Percentiles rank a stretch among this genome's conserved stretches.
phyloP scores from a whole-genome alignment of 1,139 yeast genomes.

The Zygotorulaspora mrakii region DNA sequence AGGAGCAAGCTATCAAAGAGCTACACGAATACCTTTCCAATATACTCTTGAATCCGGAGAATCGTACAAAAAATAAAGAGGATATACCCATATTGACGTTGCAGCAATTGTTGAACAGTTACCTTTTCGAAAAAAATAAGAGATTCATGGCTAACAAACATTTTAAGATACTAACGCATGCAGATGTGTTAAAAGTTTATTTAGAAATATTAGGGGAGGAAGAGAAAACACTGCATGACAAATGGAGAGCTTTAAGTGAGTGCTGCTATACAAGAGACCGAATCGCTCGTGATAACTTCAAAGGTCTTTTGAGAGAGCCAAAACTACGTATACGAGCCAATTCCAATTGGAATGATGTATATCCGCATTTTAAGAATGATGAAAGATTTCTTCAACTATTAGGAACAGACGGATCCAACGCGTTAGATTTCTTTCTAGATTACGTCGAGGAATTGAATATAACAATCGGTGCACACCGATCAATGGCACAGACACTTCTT shows the following conservation, averaged over 20 bases:
- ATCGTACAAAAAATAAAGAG: conserved; percentile 19
- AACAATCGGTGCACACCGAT: conserved; percentile 54
- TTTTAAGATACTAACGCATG: conserved; percentile 48
- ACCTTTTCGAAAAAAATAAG: conserved; percentile 49
- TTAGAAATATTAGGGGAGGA: conserved; percentile 41
- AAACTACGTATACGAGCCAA: conserved; percentile 44
- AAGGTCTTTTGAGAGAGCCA: conserved; percentile 43
- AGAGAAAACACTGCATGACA: conserved; percentile 34
- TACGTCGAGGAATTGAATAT: conserved; percentile 60
- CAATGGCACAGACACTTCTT: conserved; percentile 52
- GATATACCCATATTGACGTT: conserved; percentile 21
- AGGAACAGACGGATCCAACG: conserved; percentile 77
- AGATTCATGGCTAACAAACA: conserved; percentile 59
- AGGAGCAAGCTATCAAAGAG: conserved; percentile 50
- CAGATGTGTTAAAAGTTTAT: conserved; percentile 55
- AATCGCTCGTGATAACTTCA: conserved; percentile 59
- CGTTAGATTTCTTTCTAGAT: conserved; percentile 78
- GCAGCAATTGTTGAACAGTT: conserved; percentile 27
- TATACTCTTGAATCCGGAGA: conserved; percentile 21
- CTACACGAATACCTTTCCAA: conserved; percentile 45
- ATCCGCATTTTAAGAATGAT: conserved; percentile 52
- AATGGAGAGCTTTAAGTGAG: conserved; percentile 40
- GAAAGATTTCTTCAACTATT: conserved; percentile 57
- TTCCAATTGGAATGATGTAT: conserved; percentile 58
- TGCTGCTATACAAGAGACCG: conserved; percentile 56